phyloP scores from a whole-genome alignment of 73 alveolate genomes.

The Tetrahymena malaccensis region DNA sequence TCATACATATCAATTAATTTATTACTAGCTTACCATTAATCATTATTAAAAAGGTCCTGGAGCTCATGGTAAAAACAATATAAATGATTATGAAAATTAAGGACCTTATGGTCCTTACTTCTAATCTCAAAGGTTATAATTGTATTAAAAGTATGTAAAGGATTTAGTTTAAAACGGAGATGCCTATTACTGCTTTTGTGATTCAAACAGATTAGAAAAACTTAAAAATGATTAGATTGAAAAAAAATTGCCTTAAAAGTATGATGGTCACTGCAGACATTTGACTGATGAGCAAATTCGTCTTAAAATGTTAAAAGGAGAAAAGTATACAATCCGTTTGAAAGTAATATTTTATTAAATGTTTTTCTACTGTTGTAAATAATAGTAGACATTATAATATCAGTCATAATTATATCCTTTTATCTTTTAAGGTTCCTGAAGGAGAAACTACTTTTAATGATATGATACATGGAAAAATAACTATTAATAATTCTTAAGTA shows the following conservation, averaged over 20 bases:
- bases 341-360: not conserved
- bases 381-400: not conserved
- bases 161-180: conserved; percentile 35
- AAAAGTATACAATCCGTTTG: conserved; percentile 43
- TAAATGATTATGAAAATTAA: not conserved
- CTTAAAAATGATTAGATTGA: conserved; percentile 34
- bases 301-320: conserved; percentile 34
- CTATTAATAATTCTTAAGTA: conserved; percentile 29
- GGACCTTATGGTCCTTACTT: conserved; percentile 60
- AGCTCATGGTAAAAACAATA: not conserved
- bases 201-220: conserved; percentile 39
- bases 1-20: not conserved
- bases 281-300: conserved; percentile 30
- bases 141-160: conserved; percentile 36
- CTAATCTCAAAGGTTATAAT: conserved; percentile 36
- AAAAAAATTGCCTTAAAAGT: conserved; percentile 31
- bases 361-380: not conserved
- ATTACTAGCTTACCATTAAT: too few species aligned
- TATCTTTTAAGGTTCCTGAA: conserved; percentile 5
- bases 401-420: not conserved
- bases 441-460: conserved; percentile 48
- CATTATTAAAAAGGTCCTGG: not conserved
- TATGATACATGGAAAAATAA: conserved; percentile 52
- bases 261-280: conserved; percentile 50
- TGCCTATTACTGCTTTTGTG: conserved; percentile 62